phyloP scores from a whole-genome alignment of 441 rosid species.

The Erodium moschatum region DNA sequence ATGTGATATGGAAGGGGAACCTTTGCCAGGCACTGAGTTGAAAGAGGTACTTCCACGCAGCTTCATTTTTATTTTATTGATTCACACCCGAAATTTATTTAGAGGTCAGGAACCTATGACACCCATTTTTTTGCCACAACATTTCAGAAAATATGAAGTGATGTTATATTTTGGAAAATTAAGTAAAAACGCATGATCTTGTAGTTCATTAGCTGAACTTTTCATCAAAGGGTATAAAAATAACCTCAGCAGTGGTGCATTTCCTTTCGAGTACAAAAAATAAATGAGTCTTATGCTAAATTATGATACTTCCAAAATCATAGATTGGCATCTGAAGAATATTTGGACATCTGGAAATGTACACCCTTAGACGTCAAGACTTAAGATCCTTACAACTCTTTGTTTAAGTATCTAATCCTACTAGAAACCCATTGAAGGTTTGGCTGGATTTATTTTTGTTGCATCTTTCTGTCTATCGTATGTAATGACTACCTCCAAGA shows the following conservation, averaged over 20 bases:
- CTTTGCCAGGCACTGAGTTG: slow-evolving; percentile 70
- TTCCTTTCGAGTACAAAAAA: neutral
- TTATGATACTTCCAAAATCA: neutral
- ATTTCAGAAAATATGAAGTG: neutral
- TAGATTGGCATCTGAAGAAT: neutral
- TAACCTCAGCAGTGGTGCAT: slow-evolving; percentile 1
- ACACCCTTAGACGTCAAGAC: neutral
- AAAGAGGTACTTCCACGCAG: slow-evolving; percentile 47
- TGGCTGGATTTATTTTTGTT: neutral
- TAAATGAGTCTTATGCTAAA: neutral
- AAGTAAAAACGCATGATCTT: neutral
- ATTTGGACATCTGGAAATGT: neutral
- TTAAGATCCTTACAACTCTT: neutral
- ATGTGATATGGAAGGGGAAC: slow-evolving; percentile 94
- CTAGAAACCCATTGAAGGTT: neutral
- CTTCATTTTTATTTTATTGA: neutral
- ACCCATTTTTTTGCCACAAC: neutral
- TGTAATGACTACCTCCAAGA: neutral
- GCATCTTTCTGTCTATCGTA: neutral
- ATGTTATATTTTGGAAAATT: neutral
- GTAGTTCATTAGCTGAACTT: neutral
- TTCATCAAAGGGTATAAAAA: neutral
- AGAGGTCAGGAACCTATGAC: too few relatives aligned
- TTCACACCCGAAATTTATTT: too few relatives aligned
- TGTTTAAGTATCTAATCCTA: neutral